Evolutionary conservation across 2,329 filamentous ascomycete genomes (phyloP).

Genomic region (Raffaelea albimanens): DNA sequence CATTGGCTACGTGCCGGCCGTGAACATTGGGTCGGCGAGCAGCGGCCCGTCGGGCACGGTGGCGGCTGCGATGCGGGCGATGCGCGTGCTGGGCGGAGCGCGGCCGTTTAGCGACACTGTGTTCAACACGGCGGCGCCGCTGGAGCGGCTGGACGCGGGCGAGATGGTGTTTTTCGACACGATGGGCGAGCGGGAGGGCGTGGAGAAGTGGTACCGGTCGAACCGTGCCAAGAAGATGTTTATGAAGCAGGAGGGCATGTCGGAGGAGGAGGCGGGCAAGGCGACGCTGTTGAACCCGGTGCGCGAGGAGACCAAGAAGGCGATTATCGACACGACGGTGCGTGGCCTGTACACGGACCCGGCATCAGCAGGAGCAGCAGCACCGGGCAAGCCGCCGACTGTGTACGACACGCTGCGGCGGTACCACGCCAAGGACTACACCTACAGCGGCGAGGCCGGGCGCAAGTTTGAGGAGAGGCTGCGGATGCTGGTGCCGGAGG

Average conservation of each 20-base stretch:
- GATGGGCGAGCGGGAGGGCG: conserved; percentile 16
- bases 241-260: background rate
- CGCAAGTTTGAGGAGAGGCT: conserved; percentile 21
- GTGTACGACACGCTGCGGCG: conserved; percentile 19
- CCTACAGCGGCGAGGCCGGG: conserved; percentile 29
- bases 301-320: conserved; percentile 17
- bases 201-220: conserved; percentile 7
- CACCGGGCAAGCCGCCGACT: background rate
- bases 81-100: conserved; percentile 28
- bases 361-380: conserved; percentile 16
- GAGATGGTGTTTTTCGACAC: conserved; percentile 26
- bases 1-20: conserved; percentile 26
- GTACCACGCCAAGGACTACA: conserved; percentile 26
- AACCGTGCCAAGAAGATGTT: background rate
- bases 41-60: conserved; percentile 20
- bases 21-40: conserved; percentile 20
- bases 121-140: conserved; percentile 15
- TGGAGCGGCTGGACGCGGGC: conserved; percentile 12
- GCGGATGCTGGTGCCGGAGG: conserved; percentile 16
- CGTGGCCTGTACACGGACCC: conserved; percentile 27
- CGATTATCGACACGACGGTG: conserved; percentile 26
- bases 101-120: conserved; percentile 19
- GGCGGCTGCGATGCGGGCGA: conserved; percentile 25
- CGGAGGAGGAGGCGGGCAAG: background rate
- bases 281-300: background rate